A percentile compares a stretch with the other conserved stretches of the same genome.
Conservation (phyloP, 2,329 filamentous ascomycete genomes). For the Tolypocladium ovalisporum region DNA sequence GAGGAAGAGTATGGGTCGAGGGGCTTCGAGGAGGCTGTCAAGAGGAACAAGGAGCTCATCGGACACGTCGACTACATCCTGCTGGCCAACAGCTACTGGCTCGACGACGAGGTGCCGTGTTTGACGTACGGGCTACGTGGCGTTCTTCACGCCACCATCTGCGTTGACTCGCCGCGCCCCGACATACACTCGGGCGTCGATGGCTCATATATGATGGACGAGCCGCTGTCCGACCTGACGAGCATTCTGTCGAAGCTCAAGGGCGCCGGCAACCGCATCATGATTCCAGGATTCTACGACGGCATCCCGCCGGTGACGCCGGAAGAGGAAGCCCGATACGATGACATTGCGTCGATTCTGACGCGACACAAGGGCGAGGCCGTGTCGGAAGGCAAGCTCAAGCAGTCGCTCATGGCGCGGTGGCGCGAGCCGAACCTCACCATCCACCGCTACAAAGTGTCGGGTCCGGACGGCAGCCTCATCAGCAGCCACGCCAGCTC, state of each 20-base stretch:
- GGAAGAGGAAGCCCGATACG: constrained; percentile 70
- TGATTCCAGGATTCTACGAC: constrained; percentile 83
- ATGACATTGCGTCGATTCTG: constrained; percentile 71
- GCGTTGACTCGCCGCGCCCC: constrained; percentile 74
- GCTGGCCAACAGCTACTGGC: constrained; percentile 96
- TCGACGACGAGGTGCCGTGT: constrained; percentile 91
- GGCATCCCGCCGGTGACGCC: constrained; percentile 63
- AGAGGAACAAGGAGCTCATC: constrained; percentile 70
- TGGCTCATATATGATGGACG: constrained; percentile 79
- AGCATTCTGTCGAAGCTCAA: constrained; percentile 73
- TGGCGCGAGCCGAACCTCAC: constrained; percentile 95
- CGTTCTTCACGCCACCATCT: constrained; percentile 85
- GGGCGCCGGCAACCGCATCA: constrained; percentile 66
- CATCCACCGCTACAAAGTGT: constrained; percentile 86
- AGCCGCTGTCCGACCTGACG: constrained; percentile 85
- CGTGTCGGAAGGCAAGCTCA: constrained; percentile 56
- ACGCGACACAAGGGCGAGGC: constrained; percentile 57
- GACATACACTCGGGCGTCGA: constrained; percentile 97
- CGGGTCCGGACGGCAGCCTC: constrained; percentile 81
- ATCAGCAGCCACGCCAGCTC: constrained; percentile 86
- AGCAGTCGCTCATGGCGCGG: constrained; percentile 76
- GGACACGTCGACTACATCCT: constrained; percentile 90
- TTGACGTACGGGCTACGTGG: constrained; percentile 89
- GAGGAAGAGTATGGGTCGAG: constrained; percentile 93
- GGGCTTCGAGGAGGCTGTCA: constrained; percentile 78